Evolutionary conservation across 805 yeast genomes (phyloP).

Genomic region (Isabelozyma rhagii): DNA sequence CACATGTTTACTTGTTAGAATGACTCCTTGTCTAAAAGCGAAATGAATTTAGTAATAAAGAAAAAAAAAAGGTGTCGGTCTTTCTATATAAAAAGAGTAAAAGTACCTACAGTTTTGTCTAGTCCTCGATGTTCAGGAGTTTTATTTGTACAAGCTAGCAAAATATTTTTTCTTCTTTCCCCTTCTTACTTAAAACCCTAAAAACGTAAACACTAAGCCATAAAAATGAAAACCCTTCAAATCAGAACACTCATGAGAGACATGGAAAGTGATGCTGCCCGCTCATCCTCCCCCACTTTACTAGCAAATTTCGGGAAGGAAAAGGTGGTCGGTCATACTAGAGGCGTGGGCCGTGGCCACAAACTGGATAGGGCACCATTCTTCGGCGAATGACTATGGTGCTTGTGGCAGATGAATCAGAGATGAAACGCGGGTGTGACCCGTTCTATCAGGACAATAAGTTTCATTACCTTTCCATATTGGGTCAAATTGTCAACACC

Average conservation of each 20-base stretch:
- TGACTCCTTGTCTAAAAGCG: neutral
- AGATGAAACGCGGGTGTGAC: neutral
- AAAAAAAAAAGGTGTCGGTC: neutral
- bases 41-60: neutral
- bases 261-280: neutral
- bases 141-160: neutral
- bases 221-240: neutral
- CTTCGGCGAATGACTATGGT: no score
- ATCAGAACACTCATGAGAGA: neutral
- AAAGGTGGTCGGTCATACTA: no score
- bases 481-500: neutral
- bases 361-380: neutral
- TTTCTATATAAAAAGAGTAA: neutral
- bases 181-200: neutral
- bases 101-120: neutral
- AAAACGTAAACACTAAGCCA: neutral
- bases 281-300: no score
- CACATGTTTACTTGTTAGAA: constrained; percentile 4
- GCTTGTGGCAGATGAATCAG: no score
- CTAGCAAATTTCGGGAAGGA: no score
- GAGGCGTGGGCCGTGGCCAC: neutral
- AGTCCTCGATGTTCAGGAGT: neutral
- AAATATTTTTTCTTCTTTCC: no score
- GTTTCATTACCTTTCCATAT: constrained; percentile 1
- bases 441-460: neutral